These are phyloP conservation scores for Colletotrichum liaoningense DNA, from an alignment of 2,329 filamentous ascomycete genomes.

Conservation along the genomic window DNA sequence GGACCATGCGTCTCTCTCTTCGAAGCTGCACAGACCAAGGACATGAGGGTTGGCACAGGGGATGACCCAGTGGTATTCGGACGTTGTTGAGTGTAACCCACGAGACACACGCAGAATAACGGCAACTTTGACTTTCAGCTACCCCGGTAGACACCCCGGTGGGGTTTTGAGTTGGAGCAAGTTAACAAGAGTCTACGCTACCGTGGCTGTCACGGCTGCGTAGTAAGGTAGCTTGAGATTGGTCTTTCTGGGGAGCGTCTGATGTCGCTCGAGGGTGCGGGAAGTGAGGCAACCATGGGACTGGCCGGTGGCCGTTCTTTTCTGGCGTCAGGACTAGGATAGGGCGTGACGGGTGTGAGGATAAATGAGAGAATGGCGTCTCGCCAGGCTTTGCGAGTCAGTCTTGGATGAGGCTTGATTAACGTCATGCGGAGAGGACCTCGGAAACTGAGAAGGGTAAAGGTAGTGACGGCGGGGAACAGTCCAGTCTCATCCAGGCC, in stretches of 20 bases:
- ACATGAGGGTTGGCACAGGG: neutral
- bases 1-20: neutral
- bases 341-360: neutral
- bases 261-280: constrained; percentile 5
- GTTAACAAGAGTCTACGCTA: neutral
- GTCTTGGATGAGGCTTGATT: constrained; percentile 1
- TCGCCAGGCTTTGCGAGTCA: constrained; percentile 19
- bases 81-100: neutral
- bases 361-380: neutral
- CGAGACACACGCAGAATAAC: neutral
- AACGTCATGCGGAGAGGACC: constrained; percentile 20
- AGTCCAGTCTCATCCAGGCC: neutral
- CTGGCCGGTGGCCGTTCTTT: neutral
- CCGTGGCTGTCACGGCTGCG: too few relatives aligned
- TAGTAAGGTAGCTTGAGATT: too few relatives aligned
- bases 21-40: constrained; percentile 4
- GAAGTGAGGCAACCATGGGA: constrained; percentile 3
- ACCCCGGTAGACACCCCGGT: neutral
- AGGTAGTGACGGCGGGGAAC: neutral
- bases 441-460: neutral
- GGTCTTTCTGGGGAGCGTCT: constrained; percentile 6
- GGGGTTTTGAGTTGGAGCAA: neutral
- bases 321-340: constrained; percentile 10
- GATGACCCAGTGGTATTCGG: neutral
- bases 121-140: neutral